These are phyloP conservation scores for Chlamydomonas schloesseri DNA, from an alignment of 139 green algal genomes.

Conservation along the genomic window DNA sequence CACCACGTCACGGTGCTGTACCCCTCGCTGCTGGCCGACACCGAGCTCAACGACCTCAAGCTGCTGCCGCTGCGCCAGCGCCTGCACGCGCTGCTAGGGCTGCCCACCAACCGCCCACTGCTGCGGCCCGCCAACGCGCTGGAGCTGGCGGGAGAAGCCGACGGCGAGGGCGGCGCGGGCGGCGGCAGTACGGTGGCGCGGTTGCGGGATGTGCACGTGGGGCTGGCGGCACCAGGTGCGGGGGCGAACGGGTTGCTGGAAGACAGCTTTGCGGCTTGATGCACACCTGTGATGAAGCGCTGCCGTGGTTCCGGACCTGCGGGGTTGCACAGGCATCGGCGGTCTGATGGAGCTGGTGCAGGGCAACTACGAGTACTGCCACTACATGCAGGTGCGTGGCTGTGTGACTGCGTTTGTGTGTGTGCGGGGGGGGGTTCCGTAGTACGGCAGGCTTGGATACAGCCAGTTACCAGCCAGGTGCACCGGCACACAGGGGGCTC, in stretches of 20 bases:
- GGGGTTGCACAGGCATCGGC: constrained; percentile 32
- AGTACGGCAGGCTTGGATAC: too few species aligned
- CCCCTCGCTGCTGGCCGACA: constrained; percentile 38
- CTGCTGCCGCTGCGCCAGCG: constrained; percentile 32
- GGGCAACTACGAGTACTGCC: constrained; percentile 94
- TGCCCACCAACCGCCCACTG: constrained; percentile 82
- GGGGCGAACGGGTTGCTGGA: not conserved
- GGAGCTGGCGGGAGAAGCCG: not conserved
- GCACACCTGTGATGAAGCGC: too few species aligned
- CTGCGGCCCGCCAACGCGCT: constrained; percentile 78
- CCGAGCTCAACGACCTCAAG: constrained; percentile 56
- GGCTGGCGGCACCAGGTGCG: constrained; percentile 60
- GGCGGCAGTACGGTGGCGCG: constrained; percentile 22
- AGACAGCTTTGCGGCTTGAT: too few species aligned
- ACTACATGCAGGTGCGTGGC: constrained; percentile 93
- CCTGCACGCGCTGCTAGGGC: constrained; percentile 75
- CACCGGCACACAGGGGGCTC: too few species aligned
- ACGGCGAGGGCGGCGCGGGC: not conserved
- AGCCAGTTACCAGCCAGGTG: too few species aligned
- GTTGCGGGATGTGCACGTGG: constrained; percentile 83
- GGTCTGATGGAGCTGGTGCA: constrained; percentile 76
- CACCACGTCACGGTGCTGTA: constrained; percentile 74
- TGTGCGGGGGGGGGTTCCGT: too few species aligned
- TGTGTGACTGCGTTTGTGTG: too few species aligned
- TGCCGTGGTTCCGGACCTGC: too few species aligned